Base-by-base conservation (phyloP, 192 early-diverging fungal genomes). In the Entophlyctis helioformis region DNA sequence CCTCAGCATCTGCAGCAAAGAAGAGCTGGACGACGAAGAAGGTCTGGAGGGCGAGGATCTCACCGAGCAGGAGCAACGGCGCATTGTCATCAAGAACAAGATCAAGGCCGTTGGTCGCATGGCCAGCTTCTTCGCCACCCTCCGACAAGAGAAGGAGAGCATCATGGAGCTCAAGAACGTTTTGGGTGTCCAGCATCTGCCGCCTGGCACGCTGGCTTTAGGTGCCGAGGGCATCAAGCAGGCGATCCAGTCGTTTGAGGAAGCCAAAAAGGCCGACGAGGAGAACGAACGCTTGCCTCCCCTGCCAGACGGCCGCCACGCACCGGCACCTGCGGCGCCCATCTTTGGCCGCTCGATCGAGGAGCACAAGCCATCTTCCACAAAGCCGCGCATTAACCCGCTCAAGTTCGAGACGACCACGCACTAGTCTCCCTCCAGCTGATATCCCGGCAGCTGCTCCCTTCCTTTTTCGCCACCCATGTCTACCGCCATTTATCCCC, bases 231-330 rank as follows among this genome's bases (percentile, higher is more conserved):
- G 95, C 0, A 81, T 98, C 48, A 91, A 88, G 57, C 66, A 76
- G 55, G 85, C 86, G 13, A 92, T 96, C 45, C 72, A 76, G 19
- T 80, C 86, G 26, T 98, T 96, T 57, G 91, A 98, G 39, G 85
- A 92, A 46, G 95, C 91, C 18, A 85, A 85, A 54, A 68, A 66
- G 11, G 86, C 85, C 28, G 95, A 98, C 67, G 52, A 78, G 22
- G 87, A 96, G 34, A 98, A 98, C 59, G 95, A 98, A 59, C 71
- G 83, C 29, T 51, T 96, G 41, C 94, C 94, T 26, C 91, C 91
- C 33, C 44, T 63, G 20, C 57, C 51, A 32, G 57, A 66, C 39
- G 68, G 63, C 15, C 49, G 50, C 37, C 26, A 54, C 8, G 56
- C 48, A 1, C 68, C 68, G 1, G 56, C 59, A 5, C 68, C 68